Evolutionary conservation across 129 eudicot species (phyloP).

Genomic region (Chrysanthemum lavandulifolium): DNA sequence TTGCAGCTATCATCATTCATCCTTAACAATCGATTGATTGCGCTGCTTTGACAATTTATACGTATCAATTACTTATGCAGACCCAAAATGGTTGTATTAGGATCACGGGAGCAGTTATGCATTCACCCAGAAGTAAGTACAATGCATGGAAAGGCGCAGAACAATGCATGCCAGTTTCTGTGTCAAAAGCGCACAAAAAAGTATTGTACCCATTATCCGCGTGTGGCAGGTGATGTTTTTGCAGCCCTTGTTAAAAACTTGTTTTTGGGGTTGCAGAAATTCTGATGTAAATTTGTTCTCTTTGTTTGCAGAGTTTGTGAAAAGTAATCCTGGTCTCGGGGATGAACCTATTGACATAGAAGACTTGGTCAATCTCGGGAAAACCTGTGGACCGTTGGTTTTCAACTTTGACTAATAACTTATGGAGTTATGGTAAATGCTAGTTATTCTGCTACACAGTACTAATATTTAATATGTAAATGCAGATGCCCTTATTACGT

Average conservation of each 20-base stretch:
- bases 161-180: no score
- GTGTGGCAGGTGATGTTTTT: no score
- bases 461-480: slow-evolving; percentile 16
- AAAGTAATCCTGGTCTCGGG: slow-evolving; percentile 72
- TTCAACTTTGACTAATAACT: slow-evolving; percentile 23
- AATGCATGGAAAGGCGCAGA: no score
- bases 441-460: slow-evolving; percentile 3
- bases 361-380: slow-evolving; percentile 94
- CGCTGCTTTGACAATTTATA: no score
- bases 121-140: no score
- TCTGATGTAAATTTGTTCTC: slow-evolving; percentile 1
- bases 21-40: no score
- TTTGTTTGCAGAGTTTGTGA: slow-evolving; percentile 58
- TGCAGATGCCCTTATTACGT: slow-evolving; percentile 93
- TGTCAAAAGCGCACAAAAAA: no score
- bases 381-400: slow-evolving; percentile 89
- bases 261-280: no score
- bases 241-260: no score
- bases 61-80: no score
- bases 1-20: no score
- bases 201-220: no score
- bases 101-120: slow-evolving; percentile 7
- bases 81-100: slow-evolving; percentile 77
- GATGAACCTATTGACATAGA: slow-evolving; percentile 98
- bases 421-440: slow-evolving; percentile 5